Conservation (phyloP, 1,139 yeast species). For the Sugiyamaella paludigena region DNA sequence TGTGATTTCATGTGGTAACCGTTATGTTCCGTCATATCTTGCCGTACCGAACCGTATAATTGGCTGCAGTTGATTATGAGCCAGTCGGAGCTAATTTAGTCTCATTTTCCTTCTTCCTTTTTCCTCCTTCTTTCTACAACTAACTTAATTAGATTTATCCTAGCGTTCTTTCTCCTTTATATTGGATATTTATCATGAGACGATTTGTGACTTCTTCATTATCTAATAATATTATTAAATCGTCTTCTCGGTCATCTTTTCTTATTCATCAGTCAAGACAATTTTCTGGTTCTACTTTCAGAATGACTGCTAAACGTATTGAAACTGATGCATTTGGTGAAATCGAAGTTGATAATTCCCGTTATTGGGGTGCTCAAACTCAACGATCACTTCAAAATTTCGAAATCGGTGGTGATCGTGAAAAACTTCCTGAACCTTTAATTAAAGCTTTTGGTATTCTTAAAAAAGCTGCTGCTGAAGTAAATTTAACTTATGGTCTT, state of each 20-base stretch:
- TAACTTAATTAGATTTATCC: not conserved
- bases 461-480: constrained; percentile 93
- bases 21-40: too few species aligned
- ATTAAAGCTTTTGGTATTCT: constrained; percentile 89
- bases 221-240: not conserved
- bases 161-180: not conserved
- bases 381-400: constrained; percentile 85
- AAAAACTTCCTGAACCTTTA: constrained; percentile 87
- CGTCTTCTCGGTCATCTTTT: not conserved
- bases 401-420: constrained; percentile 91
- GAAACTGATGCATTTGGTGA: constrained; percentile 98
- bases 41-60: too few species aligned
- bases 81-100: too few species aligned
- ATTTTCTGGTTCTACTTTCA: constrained; percentile 20
- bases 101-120: too few species aligned
- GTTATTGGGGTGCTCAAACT: constrained; percentile 98
- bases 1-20: too few species aligned
- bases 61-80: too few species aligned
- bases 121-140: not conserved
- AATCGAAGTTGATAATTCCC: constrained; percentile 78
- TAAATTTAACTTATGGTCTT: constrained; percentile 79
- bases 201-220: constrained; percentile 5
- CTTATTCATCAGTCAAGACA: constrained; percentile 6
- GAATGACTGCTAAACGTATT: constrained; percentile 48
- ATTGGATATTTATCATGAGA: constrained; percentile 6